These are phyloP conservation scores for Phaeosphaeria sp. DNA, from an alignment of 2,329 filamentous ascomycete genomes.

Conservation along the genomic window DNA sequence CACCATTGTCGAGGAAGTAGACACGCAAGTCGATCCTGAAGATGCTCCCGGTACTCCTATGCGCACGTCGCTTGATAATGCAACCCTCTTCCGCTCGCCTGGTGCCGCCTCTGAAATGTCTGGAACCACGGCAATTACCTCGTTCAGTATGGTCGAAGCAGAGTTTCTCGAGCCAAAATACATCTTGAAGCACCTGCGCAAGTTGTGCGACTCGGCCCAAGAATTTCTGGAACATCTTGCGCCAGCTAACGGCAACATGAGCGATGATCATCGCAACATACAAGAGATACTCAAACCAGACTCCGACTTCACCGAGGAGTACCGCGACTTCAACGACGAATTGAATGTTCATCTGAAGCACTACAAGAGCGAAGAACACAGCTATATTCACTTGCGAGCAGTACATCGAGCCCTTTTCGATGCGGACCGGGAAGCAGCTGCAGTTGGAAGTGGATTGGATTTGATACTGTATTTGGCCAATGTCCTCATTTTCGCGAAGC, in stretches of 20 bases:
- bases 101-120: conserved; percentile 52
- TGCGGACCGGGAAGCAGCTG: conserved; percentile 23
- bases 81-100: conserved; percentile 36
- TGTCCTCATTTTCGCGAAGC: conserved; percentile 50
- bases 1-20: conserved; percentile 40
- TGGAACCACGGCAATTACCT: conserved; percentile 55
- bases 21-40: conserved; percentile 28
- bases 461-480: conserved; percentile 54
- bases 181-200: conserved; percentile 51
- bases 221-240: conserved; percentile 42
- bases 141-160: conserved; percentile 53
- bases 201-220: conserved; percentile 38
- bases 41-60: conserved; percentile 33
- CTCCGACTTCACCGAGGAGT: conserved; percentile 49
- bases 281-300: conserved; percentile 40
- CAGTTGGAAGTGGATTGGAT: conserved; percentile 42
- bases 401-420: conserved; percentile 50
- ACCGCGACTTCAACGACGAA: conserved; percentile 40
- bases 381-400: conserved; percentile 50
- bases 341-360: conserved; percentile 44
- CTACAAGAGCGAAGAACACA: conserved; percentile 47
- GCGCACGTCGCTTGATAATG: conserved; percentile 10
- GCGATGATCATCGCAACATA: conserved; percentile 29
- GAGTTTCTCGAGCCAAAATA: conserved; percentile 50
- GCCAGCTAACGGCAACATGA: conserved; percentile 29